Evolutionary conservation across 2,329 filamentous ascomycete genomes (phyloP), one percentile per base, ranked within the genome.

Genomic region (Colletotrichum tropicicola): DNA sequence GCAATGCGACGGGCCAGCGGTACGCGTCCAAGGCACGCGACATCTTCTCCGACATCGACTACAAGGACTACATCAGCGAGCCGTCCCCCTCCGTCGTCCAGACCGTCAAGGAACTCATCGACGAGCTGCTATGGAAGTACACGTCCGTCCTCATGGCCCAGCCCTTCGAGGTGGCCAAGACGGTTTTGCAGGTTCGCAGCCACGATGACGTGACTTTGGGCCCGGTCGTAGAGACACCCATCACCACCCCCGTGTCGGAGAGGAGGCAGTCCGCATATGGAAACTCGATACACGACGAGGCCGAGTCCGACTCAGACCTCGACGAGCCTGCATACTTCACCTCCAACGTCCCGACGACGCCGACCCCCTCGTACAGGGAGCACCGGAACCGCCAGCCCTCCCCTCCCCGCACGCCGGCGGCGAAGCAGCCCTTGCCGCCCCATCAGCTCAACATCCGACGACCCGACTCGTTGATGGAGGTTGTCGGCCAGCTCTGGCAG

Each of bases 91-190:
- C 92, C 1, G 85, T 89, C 27, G 85, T 93, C 10, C 91, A 92
- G 70, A 91, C 91, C 68, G 83, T 91, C 44, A 92, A 91, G 74
- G 90, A 91, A 68, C 81, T 97, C 66, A 74, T 97, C 49, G 94
- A 98, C 75, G 91, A 94, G 76, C 88, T 96, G 69, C 76, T 97
- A 77, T 97, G 94, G 90, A 95, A 96, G 75, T 99, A 99, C 80
- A 91, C 91, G 13, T 93, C 91, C 62, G 90, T 97, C 23, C 79
- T 98, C 73, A 90, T 97, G 75, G 92, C 93, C 57, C 96, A 99
- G 79, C 96, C 96, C 13, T 98, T 99, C 77, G 96, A 98, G 82
- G 94, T 98, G 62, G 94, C 95, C 73, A 98, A 98, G 85, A 96
- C 91, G 13, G 88, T 98, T 59, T 81, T 99, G 71, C 96, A 99